Base-by-base conservation (phyloP, 108 stramenopile genomes). In the Hondaea fermentalgiana region DNA sequence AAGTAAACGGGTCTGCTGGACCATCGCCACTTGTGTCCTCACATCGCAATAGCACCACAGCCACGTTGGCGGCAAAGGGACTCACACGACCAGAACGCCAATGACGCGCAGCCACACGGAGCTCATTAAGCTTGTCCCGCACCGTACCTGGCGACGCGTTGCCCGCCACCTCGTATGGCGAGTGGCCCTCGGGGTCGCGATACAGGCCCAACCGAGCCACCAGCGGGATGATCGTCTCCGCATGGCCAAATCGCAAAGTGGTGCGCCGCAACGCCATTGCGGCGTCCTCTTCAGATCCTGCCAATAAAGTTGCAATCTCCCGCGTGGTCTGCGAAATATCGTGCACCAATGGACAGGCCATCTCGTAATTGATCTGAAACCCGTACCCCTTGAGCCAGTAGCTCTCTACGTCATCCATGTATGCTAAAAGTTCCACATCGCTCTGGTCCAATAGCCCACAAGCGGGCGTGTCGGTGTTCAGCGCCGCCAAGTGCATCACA, bases 351-450 rank as follows among this genome's bases (percentile, higher is more conserved):
- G 51, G 51, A 45, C 76, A 83, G 10, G 76, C 45, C 76, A 83
- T 83, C 28, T 83, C 76, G 51, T 83, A 83, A 45, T 83, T 83
- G 76, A 83, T 83, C 6, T 17, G 76, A 35, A 47, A 83, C n/a
- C 76, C 76, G 51, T 83, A 83, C 10, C 49, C 76, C 76, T 83
- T 83, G 49, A 53, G 28, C 76, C 76, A 83, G 23, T 45, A 83
- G 49, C 49, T 83, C 16, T 47, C 45, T 45, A 83, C 76, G 28
- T 83, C 76, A 12, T 83, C 76, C 45, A 83, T 43, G 51, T 83
- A 83, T 16, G 45, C 45, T 35, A 83, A 53, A 47, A 83, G 3
- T 23, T 83, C 76, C 25, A 83, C 51, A 53, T 83, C 76, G 45
- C 23, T 35, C 3, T 47, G 6, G 10, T 28, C 28, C 76, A 83